These are phyloP conservation scores for Quercus phellos DNA, from an alignment of 331 rosid genomes.

Conservation along the genomic window DNA sequence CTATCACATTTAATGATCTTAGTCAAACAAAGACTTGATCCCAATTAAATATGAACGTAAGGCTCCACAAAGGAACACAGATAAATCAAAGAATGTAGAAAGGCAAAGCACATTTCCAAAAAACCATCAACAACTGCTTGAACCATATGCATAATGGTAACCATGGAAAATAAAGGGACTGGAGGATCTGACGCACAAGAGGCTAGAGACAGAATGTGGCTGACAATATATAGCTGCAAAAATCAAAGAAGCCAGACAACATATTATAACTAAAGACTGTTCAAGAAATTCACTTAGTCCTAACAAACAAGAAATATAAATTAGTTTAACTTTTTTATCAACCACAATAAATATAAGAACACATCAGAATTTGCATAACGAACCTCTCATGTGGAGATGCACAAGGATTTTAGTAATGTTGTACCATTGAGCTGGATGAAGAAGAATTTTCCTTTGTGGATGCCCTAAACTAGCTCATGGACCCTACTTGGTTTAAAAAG, in stretches of 20 bases:
- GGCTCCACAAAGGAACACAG: not conserved
- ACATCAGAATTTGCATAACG: not conserved
- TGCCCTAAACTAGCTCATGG: too few relatives aligned
- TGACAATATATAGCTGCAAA: conserved; percentile 70
- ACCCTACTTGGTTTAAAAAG: too few relatives aligned
- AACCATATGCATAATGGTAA: conserved; percentile 46
- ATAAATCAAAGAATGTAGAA: conserved; percentile 9
- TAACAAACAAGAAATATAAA: not conserved
- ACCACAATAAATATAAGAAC: not conserved
- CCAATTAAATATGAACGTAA: conserved; percentile 13
- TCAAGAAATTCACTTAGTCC: conserved; percentile 3
- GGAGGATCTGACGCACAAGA: conserved; percentile 60
- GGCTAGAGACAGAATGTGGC: conserved; percentile 71
- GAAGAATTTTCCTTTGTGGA: too few relatives aligned
- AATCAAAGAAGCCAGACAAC: conserved; percentile 13
- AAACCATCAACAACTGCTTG: conserved; percentile 85
- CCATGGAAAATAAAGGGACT: conserved; percentile 65
- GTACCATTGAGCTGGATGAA: too few relatives aligned
- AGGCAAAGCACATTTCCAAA: conserved; percentile 53
- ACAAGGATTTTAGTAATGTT: not conserved
- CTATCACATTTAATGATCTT: too few relatives aligned
- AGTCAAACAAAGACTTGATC: too few relatives aligned
- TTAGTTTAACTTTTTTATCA: not conserved
- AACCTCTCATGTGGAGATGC: not conserved
- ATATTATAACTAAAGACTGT: conserved; percentile 13